A percentile compares a stretch with the other conserved stretches of the same genome.
Conservation (phyloP, 495 filamentous ascomycete species). For the Penicillium cinerascens region DNA sequence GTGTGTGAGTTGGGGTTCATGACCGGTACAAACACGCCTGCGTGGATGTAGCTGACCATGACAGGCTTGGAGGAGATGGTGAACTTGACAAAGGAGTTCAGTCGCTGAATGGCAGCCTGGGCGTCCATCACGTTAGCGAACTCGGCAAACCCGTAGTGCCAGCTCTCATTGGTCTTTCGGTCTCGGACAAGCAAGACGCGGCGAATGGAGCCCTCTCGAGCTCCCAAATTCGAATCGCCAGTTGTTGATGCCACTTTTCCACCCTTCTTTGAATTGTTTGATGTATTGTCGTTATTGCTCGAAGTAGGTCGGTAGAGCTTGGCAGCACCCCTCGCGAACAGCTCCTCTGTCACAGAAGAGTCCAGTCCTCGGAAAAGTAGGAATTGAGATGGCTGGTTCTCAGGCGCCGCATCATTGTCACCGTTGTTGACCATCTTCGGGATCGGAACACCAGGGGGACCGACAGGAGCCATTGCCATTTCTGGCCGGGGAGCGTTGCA, state of each 20-base stretch:
- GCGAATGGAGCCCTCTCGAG: constrained; percentile 68
- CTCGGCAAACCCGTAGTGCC: constrained; percentile 87
- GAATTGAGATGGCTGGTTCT: constrained; percentile 74
- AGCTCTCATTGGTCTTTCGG: constrained; percentile 68
- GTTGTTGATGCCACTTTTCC: constrained; percentile 73
- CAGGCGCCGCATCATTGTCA: constrained; percentile 75
- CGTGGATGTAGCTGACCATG: constrained; percentile 73
- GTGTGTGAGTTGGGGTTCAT: constrained; percentile 53
- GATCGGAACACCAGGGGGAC: constrained; percentile 33
- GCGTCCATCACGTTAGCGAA: constrained; percentile 74
- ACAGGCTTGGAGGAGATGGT: constrained; percentile 80
- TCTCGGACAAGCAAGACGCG: constrained; percentile 80
- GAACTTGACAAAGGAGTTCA: constrained; percentile 73
- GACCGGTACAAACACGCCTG: constrained; percentile 81
- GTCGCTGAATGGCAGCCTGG: constrained; percentile 69
- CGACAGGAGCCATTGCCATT: constrained; percentile 18
- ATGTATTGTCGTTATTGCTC: constrained; percentile 16
- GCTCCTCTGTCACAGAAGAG: constrained; percentile 67
- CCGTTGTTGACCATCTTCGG: constrained; percentile 58
- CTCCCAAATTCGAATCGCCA: constrained; percentile 68
- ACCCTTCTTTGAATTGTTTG: constrained; percentile 45
- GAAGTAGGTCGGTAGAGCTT: constrained; percentile 64
- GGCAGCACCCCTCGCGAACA: constrained; percentile 72
- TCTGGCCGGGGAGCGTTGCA: constrained; percentile 65
- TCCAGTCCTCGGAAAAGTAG: constrained; percentile 76